Evolutionary conservation across 2,329 filamentous ascomycete species (phyloP).

Genomic region (Cladosporium sp.): DNA sequence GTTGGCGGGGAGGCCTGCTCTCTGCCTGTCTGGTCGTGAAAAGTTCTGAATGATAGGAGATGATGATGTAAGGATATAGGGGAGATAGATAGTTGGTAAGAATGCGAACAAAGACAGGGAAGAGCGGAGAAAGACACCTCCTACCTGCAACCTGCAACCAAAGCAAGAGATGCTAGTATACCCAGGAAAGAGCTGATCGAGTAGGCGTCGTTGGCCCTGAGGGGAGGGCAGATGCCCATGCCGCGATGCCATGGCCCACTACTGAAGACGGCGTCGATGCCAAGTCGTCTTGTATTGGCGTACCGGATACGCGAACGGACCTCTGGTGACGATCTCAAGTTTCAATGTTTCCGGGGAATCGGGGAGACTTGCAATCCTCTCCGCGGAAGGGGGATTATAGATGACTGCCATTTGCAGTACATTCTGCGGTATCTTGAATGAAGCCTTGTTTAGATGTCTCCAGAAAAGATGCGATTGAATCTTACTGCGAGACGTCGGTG

Average conservation of each 20-base stretch:
- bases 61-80: neutral
- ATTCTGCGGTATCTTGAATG: too few species aligned
- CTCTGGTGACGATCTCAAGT: neutral
- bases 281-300: conserved; percentile 10
- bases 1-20: conserved; percentile 9
- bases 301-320: conserved; percentile 8
- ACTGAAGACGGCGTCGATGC: conserved; percentile 8
- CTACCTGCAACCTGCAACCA: conserved; percentile 3
- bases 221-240: conserved; percentile 4
- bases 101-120: neutral
- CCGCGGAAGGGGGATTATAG: too few species aligned
- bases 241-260: conserved; percentile 12
- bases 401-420: too few species aligned
- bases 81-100: neutral
- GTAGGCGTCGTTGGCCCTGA: conserved; percentile 4
- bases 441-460: too few species aligned
- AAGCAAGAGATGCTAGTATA: conserved; percentile 1
- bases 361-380: too few species aligned
- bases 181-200: neutral
- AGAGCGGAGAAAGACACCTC: neutral
- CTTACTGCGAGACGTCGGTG: too few species aligned
- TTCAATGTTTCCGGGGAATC: too few species aligned
- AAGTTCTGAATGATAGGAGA: neutral
- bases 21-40: neutral
- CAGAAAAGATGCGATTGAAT: too few species aligned